phyloP scores from a whole-genome alignment of 371 early-diverging fungal species.

The Nematocida ausubeli region DNA sequence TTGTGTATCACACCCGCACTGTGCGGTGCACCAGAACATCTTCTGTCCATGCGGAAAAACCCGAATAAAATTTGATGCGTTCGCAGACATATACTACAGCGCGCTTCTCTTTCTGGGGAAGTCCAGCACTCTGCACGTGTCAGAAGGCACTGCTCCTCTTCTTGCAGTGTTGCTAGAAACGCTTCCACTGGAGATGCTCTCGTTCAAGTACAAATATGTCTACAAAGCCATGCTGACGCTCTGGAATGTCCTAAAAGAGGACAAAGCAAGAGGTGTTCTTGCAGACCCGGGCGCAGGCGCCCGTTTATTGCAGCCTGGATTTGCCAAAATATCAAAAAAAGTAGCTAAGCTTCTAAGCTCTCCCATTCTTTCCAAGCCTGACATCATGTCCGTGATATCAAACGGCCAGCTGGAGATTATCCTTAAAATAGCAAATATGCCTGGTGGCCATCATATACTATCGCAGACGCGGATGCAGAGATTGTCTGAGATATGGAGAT shows the following conservation, averaged over 20 bases:
- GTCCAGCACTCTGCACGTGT: neutral
- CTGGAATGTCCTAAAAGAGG: constrained; percentile 8
- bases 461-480: neutral
- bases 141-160: neutral
- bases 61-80: neutral
- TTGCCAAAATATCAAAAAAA: neutral
- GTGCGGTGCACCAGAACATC: neutral
- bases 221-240: constrained; percentile 6
- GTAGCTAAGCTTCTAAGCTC: neutral
- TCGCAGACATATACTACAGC: neutral
- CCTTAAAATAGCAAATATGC: neutral
- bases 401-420: constrained; percentile 44
- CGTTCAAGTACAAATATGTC: neutral
- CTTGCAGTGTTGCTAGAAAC: neutral
- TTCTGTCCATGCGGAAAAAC: neutral
- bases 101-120: constrained; percentile 21
- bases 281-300: neutral
- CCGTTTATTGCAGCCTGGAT: neutral
- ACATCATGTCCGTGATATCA: constrained; percentile 11
- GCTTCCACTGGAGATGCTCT: neutral
- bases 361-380: constrained; percentile 5
- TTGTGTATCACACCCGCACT: neutral
- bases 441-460: neutral
- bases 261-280: neutral
- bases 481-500: constrained; percentile 45